Conservation (phyloP, 495 filamentous ascomycete genomes). For the Penicillium longicatenatum region DNA sequence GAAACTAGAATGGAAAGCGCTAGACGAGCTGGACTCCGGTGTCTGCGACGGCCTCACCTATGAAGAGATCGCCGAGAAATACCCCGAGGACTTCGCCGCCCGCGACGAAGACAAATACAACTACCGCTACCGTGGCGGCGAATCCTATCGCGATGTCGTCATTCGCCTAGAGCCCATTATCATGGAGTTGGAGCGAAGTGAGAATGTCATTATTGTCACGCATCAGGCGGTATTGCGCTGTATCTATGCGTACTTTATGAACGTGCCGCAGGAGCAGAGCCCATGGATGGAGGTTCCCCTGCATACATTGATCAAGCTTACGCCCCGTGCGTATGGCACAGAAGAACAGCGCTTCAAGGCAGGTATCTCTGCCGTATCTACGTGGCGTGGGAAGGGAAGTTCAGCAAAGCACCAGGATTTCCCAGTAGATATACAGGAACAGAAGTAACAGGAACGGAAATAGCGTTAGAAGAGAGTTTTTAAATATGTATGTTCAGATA, state of each 20-base stretch:
- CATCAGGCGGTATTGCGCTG: conserved; percentile 96
- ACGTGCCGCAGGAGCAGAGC: conserved; percentile 83
- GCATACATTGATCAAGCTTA: conserved; percentile 94
- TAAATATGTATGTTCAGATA: conserved; percentile 13
- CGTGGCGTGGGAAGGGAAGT: conserved; percentile 89
- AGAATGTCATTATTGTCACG: conserved; percentile 97
- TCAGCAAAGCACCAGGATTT: conserved; percentile 72
- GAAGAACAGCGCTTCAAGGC: conserved; percentile 83
- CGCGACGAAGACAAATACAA: conserved; percentile 99
- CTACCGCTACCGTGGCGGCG: conserved; percentile 95
- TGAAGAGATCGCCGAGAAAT: conserved; percentile 83
- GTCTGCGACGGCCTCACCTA: conserved; percentile 97
- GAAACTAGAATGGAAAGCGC: conserved; percentile 96
- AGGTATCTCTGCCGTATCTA: conserved; percentile 91
- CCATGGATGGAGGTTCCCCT: conserved; percentile 98
- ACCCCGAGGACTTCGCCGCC: conserved; percentile 91
- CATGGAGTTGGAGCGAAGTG: conserved; percentile 95
- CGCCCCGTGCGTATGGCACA: conserved; percentile 90
- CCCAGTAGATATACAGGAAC: conserved; percentile 21
- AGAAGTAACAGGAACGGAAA: background rate
- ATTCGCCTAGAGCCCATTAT: conserved; percentile 98
- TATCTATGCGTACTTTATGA: conserved; percentile 99
- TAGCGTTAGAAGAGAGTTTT: too few species aligned
- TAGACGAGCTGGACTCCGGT: conserved; percentile 95
- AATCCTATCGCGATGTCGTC: conserved; percentile 96